Conservation (phyloP, 1,284 basidiomycete species). For the Flammula alnicola region DNA sequence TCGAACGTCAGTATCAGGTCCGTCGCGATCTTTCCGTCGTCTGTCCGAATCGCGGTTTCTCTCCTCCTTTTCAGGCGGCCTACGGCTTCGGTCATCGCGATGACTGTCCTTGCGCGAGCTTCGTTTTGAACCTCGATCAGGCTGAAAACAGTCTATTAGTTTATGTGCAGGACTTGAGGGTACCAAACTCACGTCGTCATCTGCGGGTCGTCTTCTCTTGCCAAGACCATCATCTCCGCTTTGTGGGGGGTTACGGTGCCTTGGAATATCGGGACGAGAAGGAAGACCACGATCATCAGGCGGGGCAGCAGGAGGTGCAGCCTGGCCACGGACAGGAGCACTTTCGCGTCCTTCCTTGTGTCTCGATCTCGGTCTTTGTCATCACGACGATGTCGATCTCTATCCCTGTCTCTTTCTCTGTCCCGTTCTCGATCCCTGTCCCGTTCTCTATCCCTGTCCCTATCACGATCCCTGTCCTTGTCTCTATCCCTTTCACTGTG, state of each 20-base stretch:
- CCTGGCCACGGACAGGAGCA: slow-evolving; percentile 34
- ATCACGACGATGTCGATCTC: slow-evolving; percentile 43
- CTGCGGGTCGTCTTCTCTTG: slow-evolving; percentile 65
- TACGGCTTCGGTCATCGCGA: slow-evolving; percentile 69
- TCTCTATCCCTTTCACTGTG: slow-evolving; percentile 41
- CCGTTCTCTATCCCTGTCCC: slow-evolving; percentile 51
- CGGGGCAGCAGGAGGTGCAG: slow-evolving; percentile 30
- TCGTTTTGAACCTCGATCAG: slow-evolving; percentile 73
- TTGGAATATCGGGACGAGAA: slow-evolving; percentile 58
- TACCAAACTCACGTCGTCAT: slow-evolving; percentile 66
- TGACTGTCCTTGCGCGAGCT: slow-evolving; percentile 75
- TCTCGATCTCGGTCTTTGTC: slow-evolving; percentile 47
- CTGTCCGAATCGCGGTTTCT: slow-evolving; percentile 69
- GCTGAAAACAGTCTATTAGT: slow-evolving; percentile 40
- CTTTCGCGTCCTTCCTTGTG: slow-evolving; percentile 55
- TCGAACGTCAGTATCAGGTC: slow-evolving; percentile 51
- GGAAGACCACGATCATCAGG: slow-evolving; percentile 59
- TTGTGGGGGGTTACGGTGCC: slow-evolving; percentile 52
- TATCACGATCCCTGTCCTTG: slow-evolving; percentile 46
- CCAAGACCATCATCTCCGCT: slow-evolving; percentile 59
- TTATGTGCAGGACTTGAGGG: slow-evolving; percentile 18
- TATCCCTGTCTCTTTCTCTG: slow-evolving; percentile 35
- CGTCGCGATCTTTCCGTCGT: slow-evolving; percentile 67
- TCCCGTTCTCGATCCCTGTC: slow-evolving; percentile 49
- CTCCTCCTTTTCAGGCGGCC: slow-evolving; percentile 75